Conservation (phyloP, 148 eudicot species). For the Beta vulgaris region DNA sequence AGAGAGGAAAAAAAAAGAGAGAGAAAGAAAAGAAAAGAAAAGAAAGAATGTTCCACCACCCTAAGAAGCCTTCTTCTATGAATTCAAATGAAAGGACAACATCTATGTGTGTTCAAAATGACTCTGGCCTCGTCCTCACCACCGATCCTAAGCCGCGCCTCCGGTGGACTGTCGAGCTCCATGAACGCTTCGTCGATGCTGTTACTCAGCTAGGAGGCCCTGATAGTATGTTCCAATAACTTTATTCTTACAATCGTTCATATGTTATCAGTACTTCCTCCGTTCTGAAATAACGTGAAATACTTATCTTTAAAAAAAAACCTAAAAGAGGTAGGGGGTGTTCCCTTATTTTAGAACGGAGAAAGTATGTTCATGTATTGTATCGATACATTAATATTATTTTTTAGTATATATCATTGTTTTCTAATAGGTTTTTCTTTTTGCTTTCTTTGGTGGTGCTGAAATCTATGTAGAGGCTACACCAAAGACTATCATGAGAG, state of each 20-base stretch:
- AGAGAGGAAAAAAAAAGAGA: neutral
- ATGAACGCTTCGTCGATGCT: constrained; percentile 32
- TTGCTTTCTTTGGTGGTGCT: neutral
- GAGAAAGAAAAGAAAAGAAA: neutral
- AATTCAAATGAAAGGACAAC: constrained; percentile 11
- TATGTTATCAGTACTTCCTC: too few relatives aligned
- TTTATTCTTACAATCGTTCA: neutral
- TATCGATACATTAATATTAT: neutral
- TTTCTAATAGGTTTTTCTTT: neutral
- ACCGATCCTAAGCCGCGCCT: constrained; percentile 33
- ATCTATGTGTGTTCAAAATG: constrained; percentile 19
- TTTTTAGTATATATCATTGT: neutral
- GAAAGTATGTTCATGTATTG: too few relatives aligned
- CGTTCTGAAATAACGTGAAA: too few relatives aligned
- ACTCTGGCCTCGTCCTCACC: constrained; percentile 23
- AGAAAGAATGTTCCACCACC: constrained; percentile 16
- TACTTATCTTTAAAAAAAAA: too few relatives aligned
- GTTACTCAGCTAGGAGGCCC: constrained; percentile 35
- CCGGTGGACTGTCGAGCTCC: constrained; percentile 33
- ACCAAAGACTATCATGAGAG: constrained; percentile 75
- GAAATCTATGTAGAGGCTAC: constrained; percentile 59
- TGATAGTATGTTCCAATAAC: constrained; percentile 5
- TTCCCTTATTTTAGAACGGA: too few relatives aligned
- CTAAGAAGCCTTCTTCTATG: constrained; percentile 20
- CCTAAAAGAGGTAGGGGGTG: too few relatives aligned